phyloP scores from a whole-genome alignment of 2,329 filamentous ascomycete genomes.

The Alternaria viburni region DNA sequence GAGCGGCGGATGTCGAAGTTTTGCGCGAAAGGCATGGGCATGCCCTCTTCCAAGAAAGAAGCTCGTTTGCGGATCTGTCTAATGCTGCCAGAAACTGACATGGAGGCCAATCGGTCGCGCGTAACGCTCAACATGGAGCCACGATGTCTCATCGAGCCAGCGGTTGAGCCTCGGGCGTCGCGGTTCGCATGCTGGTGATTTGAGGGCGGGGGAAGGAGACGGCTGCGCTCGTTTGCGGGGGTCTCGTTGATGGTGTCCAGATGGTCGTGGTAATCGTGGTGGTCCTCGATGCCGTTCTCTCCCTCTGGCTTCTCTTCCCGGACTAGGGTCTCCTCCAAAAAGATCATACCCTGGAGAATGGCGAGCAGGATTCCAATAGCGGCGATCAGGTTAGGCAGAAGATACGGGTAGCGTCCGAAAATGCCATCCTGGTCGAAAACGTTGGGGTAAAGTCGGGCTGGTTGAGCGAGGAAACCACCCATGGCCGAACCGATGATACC shows the following conservation, averaged over 20 bases:
- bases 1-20: constrained; percentile 45
- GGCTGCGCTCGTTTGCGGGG: constrained; percentile 67
- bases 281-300: constrained; percentile 42
- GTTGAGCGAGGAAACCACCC: constrained; percentile 84
- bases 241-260: constrained; percentile 72
- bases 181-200: constrained; percentile 58
- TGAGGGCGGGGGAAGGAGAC: constrained; percentile 52
- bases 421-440: constrained; percentile 71
- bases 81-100: constrained; percentile 39
- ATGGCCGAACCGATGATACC: constrained; percentile 87
- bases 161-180: constrained; percentile 40
- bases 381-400: constrained; percentile 88
- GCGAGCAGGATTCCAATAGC: constrained; percentile 76
- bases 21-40: constrained; percentile 42
- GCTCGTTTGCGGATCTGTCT: constrained; percentile 45
- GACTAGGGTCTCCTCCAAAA: constrained; percentile 76
- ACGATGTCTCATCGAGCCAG: constrained; percentile 31
- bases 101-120: constrained; percentile 33
- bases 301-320: constrained; percentile 40
- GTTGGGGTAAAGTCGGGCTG: constrained; percentile 74
- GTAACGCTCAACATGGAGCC: constrained; percentile 34
- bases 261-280: constrained; percentile 59
- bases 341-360: constrained; percentile 77
- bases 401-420: constrained; percentile 82
- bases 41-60: constrained; percentile 46